Evolutionary conservation across 805 yeast genomes (phyloP).

Genomic region (Wickerhamiella sorbophila): DNA sequence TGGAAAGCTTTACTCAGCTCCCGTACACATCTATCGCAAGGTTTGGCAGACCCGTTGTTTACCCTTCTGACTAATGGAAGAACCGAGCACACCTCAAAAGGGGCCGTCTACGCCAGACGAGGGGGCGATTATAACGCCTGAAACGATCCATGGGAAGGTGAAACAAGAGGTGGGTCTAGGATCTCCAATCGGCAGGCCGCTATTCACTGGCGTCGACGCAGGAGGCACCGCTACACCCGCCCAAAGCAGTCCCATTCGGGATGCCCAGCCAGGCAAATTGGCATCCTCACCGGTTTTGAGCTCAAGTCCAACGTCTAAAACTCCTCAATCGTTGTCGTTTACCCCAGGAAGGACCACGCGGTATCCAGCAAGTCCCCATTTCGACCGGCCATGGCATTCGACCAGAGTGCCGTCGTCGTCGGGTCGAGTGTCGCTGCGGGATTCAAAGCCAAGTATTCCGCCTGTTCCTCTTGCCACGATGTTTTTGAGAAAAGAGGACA

Average conservation of each 20-base stretch:
- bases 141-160: background rate
- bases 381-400: conserved; percentile 1
- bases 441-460: conserved; percentile 7
- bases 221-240: background rate
- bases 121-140: background rate
- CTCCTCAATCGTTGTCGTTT: background rate
- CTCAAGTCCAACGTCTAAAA: background rate
- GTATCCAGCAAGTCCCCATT: conserved; percentile 1
- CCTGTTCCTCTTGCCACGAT: conserved; percentile 18
- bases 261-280: background rate
- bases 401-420: background rate
- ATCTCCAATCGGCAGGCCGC: background rate
- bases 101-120: conserved; percentile 1
- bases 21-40: no score
- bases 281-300: background rate
- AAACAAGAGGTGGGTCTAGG: background rate
- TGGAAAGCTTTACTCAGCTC: background rate
- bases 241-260: background rate
- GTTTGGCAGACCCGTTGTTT: background rate
- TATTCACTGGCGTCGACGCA: background rate
- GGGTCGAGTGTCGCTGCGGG: background rate
- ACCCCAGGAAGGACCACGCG: background rate
- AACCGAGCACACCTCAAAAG: background rate
- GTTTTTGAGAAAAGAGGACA: conserved; percentile 13
- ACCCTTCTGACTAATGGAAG: conserved; percentile 3